Conservation (phyloP, 1,284 basidiomycete genomes). For the Fistulinella cinereoalba region DNA sequence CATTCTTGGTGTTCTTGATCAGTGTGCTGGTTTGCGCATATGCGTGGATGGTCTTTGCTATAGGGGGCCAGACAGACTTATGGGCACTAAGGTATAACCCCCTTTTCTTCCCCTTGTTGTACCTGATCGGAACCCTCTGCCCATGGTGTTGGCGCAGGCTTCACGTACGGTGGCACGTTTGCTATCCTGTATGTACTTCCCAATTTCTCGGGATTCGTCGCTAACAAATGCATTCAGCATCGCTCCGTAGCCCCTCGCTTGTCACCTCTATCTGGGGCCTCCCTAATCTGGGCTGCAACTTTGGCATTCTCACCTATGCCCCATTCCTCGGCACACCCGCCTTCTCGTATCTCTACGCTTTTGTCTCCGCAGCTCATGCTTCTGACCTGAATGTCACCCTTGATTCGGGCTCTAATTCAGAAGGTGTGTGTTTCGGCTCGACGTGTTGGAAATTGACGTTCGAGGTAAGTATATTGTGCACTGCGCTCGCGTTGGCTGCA, state of each 20-base stretch:
- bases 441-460: slow-evolving; percentile 69
- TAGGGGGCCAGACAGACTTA: slow-evolving; percentile 47
- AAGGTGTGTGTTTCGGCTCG: slow-evolving; percentile 52
- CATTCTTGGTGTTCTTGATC: slow-evolving; percentile 52
- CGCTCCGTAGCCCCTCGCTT: slow-evolving; percentile 56
- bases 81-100: slow-evolving; percentile 60
- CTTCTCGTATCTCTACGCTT: slow-evolving; percentile 75
- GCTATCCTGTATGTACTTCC: slow-evolving; percentile 58
- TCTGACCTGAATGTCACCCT: slow-evolving; percentile 21
- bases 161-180: slow-evolving; percentile 66
- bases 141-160: slow-evolving; percentile 53
- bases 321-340: slow-evolving; percentile 69
- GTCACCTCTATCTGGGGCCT: slow-evolving; percentile 68
- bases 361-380: slow-evolving; percentile 52
- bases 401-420: slow-evolving; percentile 6
- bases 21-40: slow-evolving; percentile 49
- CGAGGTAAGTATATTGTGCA: slow-evolving; percentile 44
- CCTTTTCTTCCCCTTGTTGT: background rate
- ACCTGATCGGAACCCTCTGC: slow-evolving; percentile 1
- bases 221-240: no score
- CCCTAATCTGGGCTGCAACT: slow-evolving; percentile 68
- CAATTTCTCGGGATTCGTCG: no score
- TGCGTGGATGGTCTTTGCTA: slow-evolving; percentile 49
- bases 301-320: slow-evolving; percentile 68
- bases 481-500: slow-evolving; percentile 42